Base-by-base conservation (phyloP, 2,329 filamentous ascomycete genomes). In the Ophiostoma pallidulum region DNA sequence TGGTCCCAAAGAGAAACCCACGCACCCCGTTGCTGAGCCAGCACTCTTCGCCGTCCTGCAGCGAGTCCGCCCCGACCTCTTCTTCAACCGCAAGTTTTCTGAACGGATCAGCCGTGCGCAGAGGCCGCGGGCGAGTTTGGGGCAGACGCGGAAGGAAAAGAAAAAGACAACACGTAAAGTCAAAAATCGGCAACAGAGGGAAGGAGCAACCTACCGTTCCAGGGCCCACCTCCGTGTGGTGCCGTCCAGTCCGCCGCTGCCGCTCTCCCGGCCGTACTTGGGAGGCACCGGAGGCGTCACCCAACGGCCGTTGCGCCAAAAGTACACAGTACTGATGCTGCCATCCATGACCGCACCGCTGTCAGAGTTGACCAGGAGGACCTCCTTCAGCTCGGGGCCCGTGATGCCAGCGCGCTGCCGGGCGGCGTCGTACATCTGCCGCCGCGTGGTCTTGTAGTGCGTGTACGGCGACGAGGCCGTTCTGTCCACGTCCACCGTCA, bases 1-100 rank as follows among this genome's bases (percentile, higher is more conserved):
- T 54, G 35, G 55, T 66, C 0, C 74, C 77, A 49, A 62, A 68
- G 12, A 81, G 70, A 55, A 94, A 95, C 0, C 91, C 91, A 54
- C 84, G 76, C 2, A 91, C 84, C 0, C 86, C 89, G 63, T 91
- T 96, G 63, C 89, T 95, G 45, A 96, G 67, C 85, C 88, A 94
- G 52, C 90, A 84, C 45, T 82, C 73, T 62, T 96, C 90, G 1
- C 82, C 86, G 53, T 86, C 72, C 4, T 71, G 60, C 12, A 95
- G 62, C 7, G 80, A 80, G 12, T 72, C 66, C 2, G 69, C 69
- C n/a, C 62, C 63, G 14, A 95, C 69, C 3, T 68, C 63, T 53
- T 80, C 75, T 59, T 94, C 85, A 26, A 73, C 69, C 45, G 77
- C 89, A 38, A 92, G 66, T 0, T 66, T 67, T 49, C 73, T 77